A percentile compares a stretch with the other conserved stretches of the same genome.
phyloP scores from a whole-genome alignment of 768 basidiomycete genomes.

The Podaxis carcinomalis region DNA sequence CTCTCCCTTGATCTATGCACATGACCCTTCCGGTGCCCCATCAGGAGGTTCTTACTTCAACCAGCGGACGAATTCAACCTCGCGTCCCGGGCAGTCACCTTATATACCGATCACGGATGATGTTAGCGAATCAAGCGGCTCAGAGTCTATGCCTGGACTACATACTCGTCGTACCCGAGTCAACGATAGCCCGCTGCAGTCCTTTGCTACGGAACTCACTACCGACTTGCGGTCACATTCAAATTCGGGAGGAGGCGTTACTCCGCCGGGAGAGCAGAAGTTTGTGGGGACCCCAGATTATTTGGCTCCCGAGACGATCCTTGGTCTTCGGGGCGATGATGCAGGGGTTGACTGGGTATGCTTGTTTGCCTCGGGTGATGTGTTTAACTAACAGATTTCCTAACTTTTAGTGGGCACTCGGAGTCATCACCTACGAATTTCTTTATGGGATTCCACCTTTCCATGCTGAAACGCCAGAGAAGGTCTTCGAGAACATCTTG shows the following conservation, averaged over 20 bases:
- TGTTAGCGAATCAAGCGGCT: slow-evolving; percentile 80
- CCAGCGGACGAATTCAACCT: slow-evolving; percentile 56
- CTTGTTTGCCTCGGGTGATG: slow-evolving; percentile 13
- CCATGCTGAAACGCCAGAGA: slow-evolving; percentile 95
- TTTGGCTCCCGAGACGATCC: slow-evolving; percentile 91
- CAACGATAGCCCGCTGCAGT: slow-evolving; percentile 78
- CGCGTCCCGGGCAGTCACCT: slow-evolving; percentile 61
- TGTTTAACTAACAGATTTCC: slow-evolving; percentile 14
- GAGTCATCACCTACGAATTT: slow-evolving; percentile 98
- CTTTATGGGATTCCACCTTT: slow-evolving; percentile 96
- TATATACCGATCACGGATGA: slow-evolving; percentile 75
- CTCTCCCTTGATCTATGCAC: slow-evolving; percentile 59
- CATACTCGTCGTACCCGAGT: slow-evolving; percentile 45
- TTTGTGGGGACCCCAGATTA: slow-evolving; percentile 99
- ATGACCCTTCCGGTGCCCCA: slow-evolving; percentile 33
- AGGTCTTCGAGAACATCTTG: slow-evolving; percentile 97
- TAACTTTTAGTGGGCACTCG: slow-evolving; percentile 85
- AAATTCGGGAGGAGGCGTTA: slow-evolving; percentile 52
- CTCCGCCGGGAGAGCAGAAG: slow-evolving; percentile 83
- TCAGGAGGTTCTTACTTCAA: slow-evolving; percentile 77
- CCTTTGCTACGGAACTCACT: slow-evolving; percentile 81
- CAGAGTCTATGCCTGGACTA: slow-evolving; percentile 64
- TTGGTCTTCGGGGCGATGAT: slow-evolving; percentile 93
- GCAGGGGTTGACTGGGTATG: slow-evolving; percentile 95
- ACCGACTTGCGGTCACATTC: slow-evolving; percentile 81